Conservation (phyloP, 352 stramenopile genomes). For the Pythium brassicae region DNA sequence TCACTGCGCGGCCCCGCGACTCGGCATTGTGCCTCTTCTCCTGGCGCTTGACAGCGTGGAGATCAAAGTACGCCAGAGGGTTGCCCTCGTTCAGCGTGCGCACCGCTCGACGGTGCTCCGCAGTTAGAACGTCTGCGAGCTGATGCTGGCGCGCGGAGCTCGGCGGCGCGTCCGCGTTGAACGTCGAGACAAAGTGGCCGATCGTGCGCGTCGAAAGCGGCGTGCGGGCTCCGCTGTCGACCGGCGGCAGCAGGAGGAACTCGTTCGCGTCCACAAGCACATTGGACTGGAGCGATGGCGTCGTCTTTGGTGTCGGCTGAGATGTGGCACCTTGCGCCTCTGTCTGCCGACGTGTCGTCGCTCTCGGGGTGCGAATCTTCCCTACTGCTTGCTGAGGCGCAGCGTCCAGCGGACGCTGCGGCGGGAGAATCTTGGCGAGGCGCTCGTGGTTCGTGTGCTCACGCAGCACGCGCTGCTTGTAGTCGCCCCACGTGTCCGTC, state of each 20-base stretch:
- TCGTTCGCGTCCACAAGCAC: constrained; percentile 52
- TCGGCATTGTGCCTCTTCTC: constrained; percentile 20
- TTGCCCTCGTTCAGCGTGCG: constrained; percentile 58
- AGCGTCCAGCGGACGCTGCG: background rate
- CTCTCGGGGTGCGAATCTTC: too few species aligned
- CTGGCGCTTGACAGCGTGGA: constrained; percentile 28
- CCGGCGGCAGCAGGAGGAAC: constrained; percentile 35
- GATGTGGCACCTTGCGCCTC: too few species aligned
- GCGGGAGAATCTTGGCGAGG: constrained; percentile 39
- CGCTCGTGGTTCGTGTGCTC: constrained; percentile 44
- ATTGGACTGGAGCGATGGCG: background rate
- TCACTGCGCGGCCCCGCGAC: constrained; percentile 14
- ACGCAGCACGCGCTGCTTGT: constrained; percentile 44
- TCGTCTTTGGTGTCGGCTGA: too few species aligned
- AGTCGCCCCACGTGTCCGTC: constrained; percentile 55
- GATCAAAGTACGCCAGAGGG: constrained; percentile 50
- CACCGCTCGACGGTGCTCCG: constrained; percentile 26
- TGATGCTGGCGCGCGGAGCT: constrained; percentile 24
- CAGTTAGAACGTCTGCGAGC: constrained; percentile 23
- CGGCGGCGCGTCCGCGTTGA: constrained; percentile 55
- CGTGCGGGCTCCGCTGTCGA: constrained; percentile 11
- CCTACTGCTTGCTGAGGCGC: constrained; percentile 1
- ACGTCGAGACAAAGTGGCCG: constrained; percentile 38
- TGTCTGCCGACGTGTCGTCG: too few species aligned
- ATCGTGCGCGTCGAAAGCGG: constrained; percentile 26